Base-by-base conservation (phyloP, 495 filamentous ascomycete species). In the Thozetella sp. region DNA sequence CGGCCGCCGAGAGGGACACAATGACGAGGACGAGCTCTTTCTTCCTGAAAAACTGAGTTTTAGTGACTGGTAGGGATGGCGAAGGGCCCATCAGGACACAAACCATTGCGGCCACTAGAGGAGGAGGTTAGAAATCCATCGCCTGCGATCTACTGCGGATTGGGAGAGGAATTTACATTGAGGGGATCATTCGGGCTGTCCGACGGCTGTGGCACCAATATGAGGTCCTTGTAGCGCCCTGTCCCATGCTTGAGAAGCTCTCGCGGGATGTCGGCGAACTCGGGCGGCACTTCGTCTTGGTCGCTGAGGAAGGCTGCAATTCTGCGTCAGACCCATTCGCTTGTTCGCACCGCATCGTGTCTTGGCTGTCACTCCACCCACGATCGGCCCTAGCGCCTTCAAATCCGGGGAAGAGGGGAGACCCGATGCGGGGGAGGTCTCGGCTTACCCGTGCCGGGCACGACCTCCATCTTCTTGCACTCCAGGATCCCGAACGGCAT, bases 161-260 rank as follows among this genome's bases (percentile, higher is more conserved):
- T n/a, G n/a, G n/a, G n/a, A n/a, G n/a, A n/a, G n/a, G n/a, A n/a
- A n/a, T 73, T 57, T 48, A 75, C 76, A 48, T 82, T 82, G 54
- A 86, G 63, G 12, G 83, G 83, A 60, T 86, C 83, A 58, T 86
- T 85, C 0, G 81, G 82, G 19, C 75, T 79, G 58, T 83, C 74
- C 13, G 76, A 79, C 19, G 83, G 83, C 63, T 86, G 83, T 12
- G 83, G 82, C 25, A 82, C 74, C 34, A 86, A 70, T 43, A 85
- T 78, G 13, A 85, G 68, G 60, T 81, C 63, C 0, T 72, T 70
- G 50, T 75, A 65, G 48, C 76, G 72, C 4, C 81, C 81, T 4
- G 67, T 78, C 22, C 74, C 80, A 60, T 81, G 80, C 65, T 83
- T 85, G 17, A 84, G 72, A 3, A 71, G 55, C 9, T 77, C 71